Evolutionary conservation across 257 asterid species (phyloP).

Genomic region (Nemophila menziesii): DNA sequence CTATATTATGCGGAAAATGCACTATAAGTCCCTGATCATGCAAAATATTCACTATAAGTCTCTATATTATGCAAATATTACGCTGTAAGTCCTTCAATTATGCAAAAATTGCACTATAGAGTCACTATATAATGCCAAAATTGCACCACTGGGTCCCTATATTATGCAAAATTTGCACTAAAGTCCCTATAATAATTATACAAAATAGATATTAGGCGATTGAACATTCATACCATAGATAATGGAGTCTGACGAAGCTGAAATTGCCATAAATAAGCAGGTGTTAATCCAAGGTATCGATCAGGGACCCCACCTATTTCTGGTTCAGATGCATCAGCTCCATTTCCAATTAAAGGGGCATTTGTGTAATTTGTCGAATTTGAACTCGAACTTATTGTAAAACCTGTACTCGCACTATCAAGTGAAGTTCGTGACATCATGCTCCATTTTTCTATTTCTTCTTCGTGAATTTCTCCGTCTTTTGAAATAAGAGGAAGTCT

Average conservation of each 20-base stretch:
- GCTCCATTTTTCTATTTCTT: slow-evolving; percentile 89
- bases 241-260: slow-evolving; percentile 60
- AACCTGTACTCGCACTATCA: slow-evolving; percentile 71
- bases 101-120: slow-evolving; percentile 2
- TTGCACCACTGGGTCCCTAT: too few species aligned
- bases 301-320: slow-evolving; percentile 97
- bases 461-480: slow-evolving; percentile 90
- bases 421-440: slow-evolving; percentile 68
- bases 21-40: too few species aligned
- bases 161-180: slow-evolving; percentile 4
- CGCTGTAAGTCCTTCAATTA: too few species aligned
- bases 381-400: slow-evolving; percentile 60
- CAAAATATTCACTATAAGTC: too few species aligned
- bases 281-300: slow-evolving; percentile 88
- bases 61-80: not conserved
- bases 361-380: slow-evolving; percentile 66
- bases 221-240: slow-evolving; percentile 49
- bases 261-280: slow-evolving; percentile 80
- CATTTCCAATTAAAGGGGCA: slow-evolving; percentile 30
- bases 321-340: slow-evolving; percentile 63
- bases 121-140: not conserved
- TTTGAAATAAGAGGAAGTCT: slow-evolving; percentile 92
- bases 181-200: slow-evolving; percentile 7
- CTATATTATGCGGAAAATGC: too few species aligned
- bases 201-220: not conserved